A percentile compares a stretch with the other conserved stretches of the same genome.
These are phyloP conservation scores for Neopestalotiopsis sp. DNA, from an alignment of 2,329 filamentous ascomycete genomes.

Conservation along the genomic window DNA sequence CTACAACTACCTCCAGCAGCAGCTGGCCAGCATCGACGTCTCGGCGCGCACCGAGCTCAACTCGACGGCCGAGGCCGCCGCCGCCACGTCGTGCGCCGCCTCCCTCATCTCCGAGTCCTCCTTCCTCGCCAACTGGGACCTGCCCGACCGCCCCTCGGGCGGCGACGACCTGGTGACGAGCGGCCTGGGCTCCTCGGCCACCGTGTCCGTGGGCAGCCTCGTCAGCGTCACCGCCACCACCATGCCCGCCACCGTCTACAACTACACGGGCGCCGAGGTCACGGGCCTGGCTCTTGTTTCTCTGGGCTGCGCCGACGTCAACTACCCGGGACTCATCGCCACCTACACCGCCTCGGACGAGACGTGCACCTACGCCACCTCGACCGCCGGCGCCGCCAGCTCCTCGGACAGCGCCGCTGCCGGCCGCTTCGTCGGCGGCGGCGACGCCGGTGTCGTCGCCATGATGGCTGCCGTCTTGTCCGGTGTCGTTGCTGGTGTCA, in stretches of 20 bases:
- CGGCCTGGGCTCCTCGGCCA: slow-evolving; percentile 66
- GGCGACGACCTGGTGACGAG: slow-evolving; percentile 70
- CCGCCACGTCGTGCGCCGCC: slow-evolving; percentile 64
- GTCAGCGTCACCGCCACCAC: slow-evolving; percentile 62
- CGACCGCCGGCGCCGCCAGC: slow-evolving; percentile 21
- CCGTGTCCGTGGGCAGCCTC: slow-evolving; percentile 60
- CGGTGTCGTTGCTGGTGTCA: background rate
- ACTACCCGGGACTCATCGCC: slow-evolving; percentile 23
- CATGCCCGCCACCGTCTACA: slow-evolving; percentile 59
- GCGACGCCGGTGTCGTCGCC: slow-evolving; percentile 3
- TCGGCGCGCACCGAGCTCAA: slow-evolving; percentile 68
- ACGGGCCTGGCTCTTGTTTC: slow-evolving; percentile 49
- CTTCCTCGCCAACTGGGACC: slow-evolving; percentile 78
- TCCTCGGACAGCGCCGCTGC: slow-evolving; percentile 17
- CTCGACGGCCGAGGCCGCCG: slow-evolving; percentile 51
- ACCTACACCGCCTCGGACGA: slow-evolving; percentile 24
- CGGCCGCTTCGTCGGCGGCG: background rate
- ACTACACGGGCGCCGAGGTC: slow-evolving; percentile 45
- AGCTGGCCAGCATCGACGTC: slow-evolving; percentile 38
- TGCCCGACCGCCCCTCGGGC: slow-evolving; percentile 67
- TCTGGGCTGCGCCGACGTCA: slow-evolving; percentile 18
- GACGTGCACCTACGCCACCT: slow-evolving; percentile 25
- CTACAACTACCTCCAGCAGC: slow-evolving; percentile 14
- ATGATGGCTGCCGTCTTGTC: slow-evolving; percentile 8
- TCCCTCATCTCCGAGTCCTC: slow-evolving; percentile 67